Evolutionary conservation across 306 rosid species (phyloP).

Genomic region (Glycine soja): DNA sequence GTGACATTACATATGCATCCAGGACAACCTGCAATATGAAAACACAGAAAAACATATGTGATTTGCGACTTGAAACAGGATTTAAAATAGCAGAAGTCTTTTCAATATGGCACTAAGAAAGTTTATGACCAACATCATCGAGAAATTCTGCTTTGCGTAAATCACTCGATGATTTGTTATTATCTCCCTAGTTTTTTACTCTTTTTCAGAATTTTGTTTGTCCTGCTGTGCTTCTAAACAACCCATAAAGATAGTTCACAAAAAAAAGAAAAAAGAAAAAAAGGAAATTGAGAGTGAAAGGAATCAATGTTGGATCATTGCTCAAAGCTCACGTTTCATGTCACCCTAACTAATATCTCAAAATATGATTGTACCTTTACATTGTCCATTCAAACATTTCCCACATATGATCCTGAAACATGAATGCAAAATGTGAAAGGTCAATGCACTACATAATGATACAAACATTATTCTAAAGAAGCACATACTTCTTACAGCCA

Average conservation of each 20-base stretch:
- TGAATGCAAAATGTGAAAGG: slow-evolving; percentile 43
- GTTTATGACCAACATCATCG: slow-evolving; percentile 21
- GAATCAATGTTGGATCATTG: slow-evolving; percentile 7
- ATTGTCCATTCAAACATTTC: slow-evolving; percentile 75
- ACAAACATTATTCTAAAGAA: slow-evolving; percentile 18
- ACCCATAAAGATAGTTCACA: slow-evolving; percentile 3
- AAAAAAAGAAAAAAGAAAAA: background rate
- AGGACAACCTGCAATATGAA: slow-evolving; percentile 65
- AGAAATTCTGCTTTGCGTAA: slow-evolving; percentile 22
- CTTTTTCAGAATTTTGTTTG: slow-evolving; percentile 28
- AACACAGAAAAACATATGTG: slow-evolving; percentile 23
- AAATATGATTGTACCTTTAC: slow-evolving; percentile 63
- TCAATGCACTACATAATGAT: slow-evolving; percentile 29
- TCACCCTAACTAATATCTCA: slow-evolving; percentile 23
- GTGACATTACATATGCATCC: slow-evolving; percentile 92
- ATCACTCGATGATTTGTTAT: slow-evolving; percentile 29
- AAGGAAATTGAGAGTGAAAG: background rate
- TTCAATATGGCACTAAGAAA: slow-evolving; percentile 31
- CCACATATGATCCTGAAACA: slow-evolving; percentile 85
- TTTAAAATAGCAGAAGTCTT: background rate
- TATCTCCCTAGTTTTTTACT: background rate
- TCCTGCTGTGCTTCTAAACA: slow-evolving; percentile 37
- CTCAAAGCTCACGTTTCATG: slow-evolving; percentile 24
- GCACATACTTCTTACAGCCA: slow-evolving; percentile 6
- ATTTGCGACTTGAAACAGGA: slow-evolving; percentile 39